A percentile compares a stretch with the other conserved stretches of the same genome.
Conservation (phyloP, 2,329 filamentous ascomycete genomes). For the Sporothrix protearum region DNA sequence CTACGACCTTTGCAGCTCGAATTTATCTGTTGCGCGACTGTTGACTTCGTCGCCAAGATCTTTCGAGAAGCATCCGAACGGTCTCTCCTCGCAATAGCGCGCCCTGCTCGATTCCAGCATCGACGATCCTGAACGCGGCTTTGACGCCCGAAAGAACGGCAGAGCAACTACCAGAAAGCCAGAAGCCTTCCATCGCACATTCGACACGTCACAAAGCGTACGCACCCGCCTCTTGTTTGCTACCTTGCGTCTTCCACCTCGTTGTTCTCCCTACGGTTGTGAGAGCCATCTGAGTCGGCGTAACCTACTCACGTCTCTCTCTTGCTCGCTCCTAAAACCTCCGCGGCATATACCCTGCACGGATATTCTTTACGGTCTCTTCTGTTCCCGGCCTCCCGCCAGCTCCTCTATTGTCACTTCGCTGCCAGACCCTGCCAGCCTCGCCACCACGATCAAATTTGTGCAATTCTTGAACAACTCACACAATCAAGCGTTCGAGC, state of each 20-base stretch:
- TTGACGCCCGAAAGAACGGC: conserved; percentile 7
- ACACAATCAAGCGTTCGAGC: background rate
- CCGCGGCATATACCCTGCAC: background rate
- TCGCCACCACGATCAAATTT: background rate
- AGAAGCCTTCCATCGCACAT: background rate
- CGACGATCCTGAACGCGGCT: background rate
- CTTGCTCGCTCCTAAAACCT: background rate
- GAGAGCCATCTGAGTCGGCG: conserved; percentile 10
- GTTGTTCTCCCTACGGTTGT: conserved; percentile 3
- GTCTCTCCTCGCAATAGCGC: background rate
- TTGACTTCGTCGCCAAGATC: background rate
- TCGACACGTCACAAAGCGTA: conserved; percentile 11
- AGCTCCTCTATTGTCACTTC: background rate
- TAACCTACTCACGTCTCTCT: background rate
- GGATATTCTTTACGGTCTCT: background rate
- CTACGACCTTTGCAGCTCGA: background rate
- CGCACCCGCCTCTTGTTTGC: background rate
- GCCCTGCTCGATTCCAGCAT: background rate
- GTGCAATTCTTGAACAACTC: background rate
- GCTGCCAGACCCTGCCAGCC: background rate
- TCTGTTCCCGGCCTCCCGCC: background rate
- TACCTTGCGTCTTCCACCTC: background rate
- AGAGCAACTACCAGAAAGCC: conserved; percentile 1
- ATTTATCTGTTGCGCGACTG: background rate
- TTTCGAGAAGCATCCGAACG: background rate